These are phyloP conservation scores for Colletotrichum lindemuthianum DNA, from an alignment of 2,329 filamentous ascomycete genomes.

Conservation along the genomic window DNA sequence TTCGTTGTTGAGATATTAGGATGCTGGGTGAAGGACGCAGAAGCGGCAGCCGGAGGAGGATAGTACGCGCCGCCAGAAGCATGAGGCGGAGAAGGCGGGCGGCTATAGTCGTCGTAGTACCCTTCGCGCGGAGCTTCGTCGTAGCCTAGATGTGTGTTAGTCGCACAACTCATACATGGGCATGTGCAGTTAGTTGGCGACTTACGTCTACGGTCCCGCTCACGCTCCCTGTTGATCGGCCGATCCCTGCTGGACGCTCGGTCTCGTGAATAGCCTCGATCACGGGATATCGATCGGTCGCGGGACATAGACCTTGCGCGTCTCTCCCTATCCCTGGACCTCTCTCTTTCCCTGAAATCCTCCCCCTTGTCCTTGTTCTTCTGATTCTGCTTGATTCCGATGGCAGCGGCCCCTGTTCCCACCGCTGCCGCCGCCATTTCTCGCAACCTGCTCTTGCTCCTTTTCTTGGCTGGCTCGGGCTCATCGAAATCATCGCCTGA, in stretches of 20 bases:
- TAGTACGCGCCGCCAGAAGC: conserved; percentile 64
- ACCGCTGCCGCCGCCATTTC: conserved; percentile 65
- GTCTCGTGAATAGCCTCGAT: conserved; percentile 18
- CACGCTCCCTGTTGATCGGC: conserved; percentile 40
- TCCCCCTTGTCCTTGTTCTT: conserved; percentile 58
- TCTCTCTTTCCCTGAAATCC: conserved; percentile 25
- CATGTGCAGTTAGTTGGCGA: conserved; percentile 11
- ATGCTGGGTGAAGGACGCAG: conserved; percentile 49
- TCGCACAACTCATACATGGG: background rate
- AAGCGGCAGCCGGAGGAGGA: conserved; percentile 44
- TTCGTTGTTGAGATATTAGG: conserved; percentile 47
- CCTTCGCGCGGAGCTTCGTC: conserved; percentile 48
- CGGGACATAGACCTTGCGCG: conserved; percentile 24
- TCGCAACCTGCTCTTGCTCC: conserved; percentile 65
- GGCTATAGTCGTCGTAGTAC: conserved; percentile 49
- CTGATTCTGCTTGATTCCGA: conserved; percentile 70
- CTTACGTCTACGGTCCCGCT: conserved; percentile 47
- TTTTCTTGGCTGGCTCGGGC: conserved; percentile 52
- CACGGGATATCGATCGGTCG: conserved; percentile 25
- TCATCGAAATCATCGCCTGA: conserved; percentile 44
- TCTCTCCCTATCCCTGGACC: conserved; percentile 34
- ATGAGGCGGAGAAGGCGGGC: conserved; percentile 57
- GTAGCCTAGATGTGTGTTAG: conserved; percentile 44
- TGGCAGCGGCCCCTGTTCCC: conserved; percentile 68
- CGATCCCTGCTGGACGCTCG: conserved; percentile 39